phyloP scores from a whole-genome alignment of 441 rosid genomes.

The Gossypium trilobum region DNA sequence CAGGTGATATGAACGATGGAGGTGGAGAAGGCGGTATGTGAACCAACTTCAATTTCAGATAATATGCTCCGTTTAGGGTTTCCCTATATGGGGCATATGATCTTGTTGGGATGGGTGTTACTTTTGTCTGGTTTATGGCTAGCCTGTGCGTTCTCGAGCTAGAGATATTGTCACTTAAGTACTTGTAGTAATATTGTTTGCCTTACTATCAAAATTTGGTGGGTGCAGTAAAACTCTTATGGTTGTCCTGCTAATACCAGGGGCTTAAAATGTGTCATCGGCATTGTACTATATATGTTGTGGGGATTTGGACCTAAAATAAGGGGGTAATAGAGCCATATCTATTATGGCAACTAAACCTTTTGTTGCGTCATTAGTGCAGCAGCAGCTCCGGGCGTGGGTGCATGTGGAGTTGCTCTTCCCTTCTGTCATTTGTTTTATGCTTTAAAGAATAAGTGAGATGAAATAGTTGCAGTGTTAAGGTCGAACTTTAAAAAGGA shows the following conservation, averaged over 20 bases:
- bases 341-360: slow-evolving; percentile 12
- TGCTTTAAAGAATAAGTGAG: slow-evolving; percentile 29
- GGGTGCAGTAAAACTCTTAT: background rate
- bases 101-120: slow-evolving; percentile 12
- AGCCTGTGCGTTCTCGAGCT: slow-evolving; percentile 10
- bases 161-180: slow-evolving; percentile 17
- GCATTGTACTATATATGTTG: slow-evolving; percentile 2
- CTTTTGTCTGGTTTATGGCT: slow-evolving; percentile 35
- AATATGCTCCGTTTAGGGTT: slow-evolving; percentile 26
- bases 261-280: slow-evolving; percentile 8
- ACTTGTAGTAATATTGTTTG: background rate
- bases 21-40: slow-evolving; percentile 56
- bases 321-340: slow-evolving; percentile 18
- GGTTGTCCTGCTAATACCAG: slow-evolving; percentile 16
- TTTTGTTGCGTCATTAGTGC: slow-evolving; percentile 13
- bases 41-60: slow-evolving; percentile 1
- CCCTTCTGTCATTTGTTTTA: slow-evolving; percentile 25
- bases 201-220: background rate
- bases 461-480: background rate
- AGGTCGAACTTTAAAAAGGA: slow-evolving; percentile 29
- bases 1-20: slow-evolving; percentile 38
- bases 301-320: slow-evolving; percentile 19
- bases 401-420: slow-evolving; percentile 40
- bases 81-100: slow-evolving; percentile 17
- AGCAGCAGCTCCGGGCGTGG: slow-evolving; percentile 9